A percentile compares a stretch with the other conserved stretches of the same genome.
Conservation (phyloP, 1,284 basidiomycete genomes). For the Moniliella sp. region DNA sequence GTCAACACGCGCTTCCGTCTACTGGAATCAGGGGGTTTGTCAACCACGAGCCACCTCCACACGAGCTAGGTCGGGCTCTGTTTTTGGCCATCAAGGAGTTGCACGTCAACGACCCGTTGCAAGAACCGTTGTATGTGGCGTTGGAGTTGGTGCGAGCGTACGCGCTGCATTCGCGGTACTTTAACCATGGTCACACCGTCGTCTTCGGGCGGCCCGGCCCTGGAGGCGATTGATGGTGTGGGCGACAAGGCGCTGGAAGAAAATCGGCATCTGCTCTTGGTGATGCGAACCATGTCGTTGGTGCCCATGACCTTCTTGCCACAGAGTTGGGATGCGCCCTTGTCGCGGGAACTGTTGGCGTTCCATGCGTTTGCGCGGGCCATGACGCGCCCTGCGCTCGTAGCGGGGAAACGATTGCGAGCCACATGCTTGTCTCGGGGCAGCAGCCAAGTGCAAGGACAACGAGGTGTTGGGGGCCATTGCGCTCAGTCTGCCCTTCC, state of each 20-base stretch:
- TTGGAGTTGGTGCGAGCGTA: slow-evolving; percentile 72
- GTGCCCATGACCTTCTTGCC: slow-evolving; percentile 70
- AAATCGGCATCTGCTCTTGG: slow-evolving; percentile 62
- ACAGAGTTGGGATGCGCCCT: slow-evolving; percentile 47
- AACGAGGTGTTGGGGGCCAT: slow-evolving; percentile 78
- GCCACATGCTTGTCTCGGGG: slow-evolving; percentile 71
- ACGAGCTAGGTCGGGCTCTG: slow-evolving; percentile 66
- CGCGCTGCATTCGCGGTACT: slow-evolving; percentile 77
- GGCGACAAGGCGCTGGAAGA: slow-evolving; percentile 42
- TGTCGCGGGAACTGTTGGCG: slow-evolving; percentile 81
- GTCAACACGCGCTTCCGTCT: slow-evolving; percentile 96
- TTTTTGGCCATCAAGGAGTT: slow-evolving; percentile 55
- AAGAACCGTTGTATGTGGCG: slow-evolving; percentile 74
- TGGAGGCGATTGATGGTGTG: no score
- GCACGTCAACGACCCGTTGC: slow-evolving; percentile 86
- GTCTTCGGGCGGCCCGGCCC: slow-evolving; percentile 87
- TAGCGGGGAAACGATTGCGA: slow-evolving; percentile 63
- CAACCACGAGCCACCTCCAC: slow-evolving; percentile 61
- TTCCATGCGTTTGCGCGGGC: slow-evolving; percentile 93
- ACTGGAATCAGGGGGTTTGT: slow-evolving; percentile 87
- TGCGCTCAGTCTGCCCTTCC: slow-evolving; percentile 51
- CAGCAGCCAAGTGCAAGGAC: slow-evolving; percentile 61
- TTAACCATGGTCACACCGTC: no score
- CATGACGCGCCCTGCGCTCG: slow-evolving; percentile 66
- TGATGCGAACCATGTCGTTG: slow-evolving; percentile 85